Evolutionary conservation across 495 filamentous ascomycete species (phyloP).

Genomic region (Opeltia flavorubescens): DNA sequence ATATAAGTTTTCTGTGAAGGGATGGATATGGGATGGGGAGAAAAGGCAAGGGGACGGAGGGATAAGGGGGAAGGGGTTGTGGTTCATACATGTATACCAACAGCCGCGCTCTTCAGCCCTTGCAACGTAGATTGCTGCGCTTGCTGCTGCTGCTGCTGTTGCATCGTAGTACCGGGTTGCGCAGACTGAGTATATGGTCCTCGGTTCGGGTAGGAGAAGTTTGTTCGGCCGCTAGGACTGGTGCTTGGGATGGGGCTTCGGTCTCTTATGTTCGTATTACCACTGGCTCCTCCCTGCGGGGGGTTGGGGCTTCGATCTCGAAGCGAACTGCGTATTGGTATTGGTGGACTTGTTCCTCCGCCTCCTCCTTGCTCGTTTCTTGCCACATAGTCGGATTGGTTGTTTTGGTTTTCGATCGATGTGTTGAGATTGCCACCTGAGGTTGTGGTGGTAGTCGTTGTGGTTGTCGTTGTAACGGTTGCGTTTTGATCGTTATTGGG

Average conservation of each 20-base stretch:
- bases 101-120: slow-evolving; percentile 12
- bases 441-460: slow-evolving; percentile 15
- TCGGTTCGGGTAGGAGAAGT: slow-evolving; percentile 15
- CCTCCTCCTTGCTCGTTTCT: slow-evolving; percentile 7
- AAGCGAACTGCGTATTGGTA: slow-evolving; percentile 3
- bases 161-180: background rate
- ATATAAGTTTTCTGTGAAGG: background rate
- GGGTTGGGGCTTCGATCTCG: slow-evolving; percentile 12
- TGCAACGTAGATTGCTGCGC: slow-evolving; percentile 11
- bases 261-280: background rate
- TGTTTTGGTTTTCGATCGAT: slow-evolving; percentile 6
- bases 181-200: background rate
- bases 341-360: slow-evolving; percentile 3
- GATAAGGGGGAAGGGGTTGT: too few relatives aligned
- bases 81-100: slow-evolving; percentile 17
- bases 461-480: slow-evolving; percentile 15
- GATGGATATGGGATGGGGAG: background rate
- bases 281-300: background rate
- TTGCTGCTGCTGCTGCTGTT: background rate
- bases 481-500: slow-evolving; percentile 11
- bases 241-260: background rate
- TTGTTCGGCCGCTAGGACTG: slow-evolving; percentile 7
- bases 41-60: background rate
- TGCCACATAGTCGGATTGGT: slow-evolving; percentile 1
- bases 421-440: slow-evolving; percentile 6